A percentile compares a stretch with the other conserved stretches of the same genome.
Evolutionary conservation across 257 asterid genomes (phyloP).

Genomic region (Fraxinus pennsylvanica): DNA sequence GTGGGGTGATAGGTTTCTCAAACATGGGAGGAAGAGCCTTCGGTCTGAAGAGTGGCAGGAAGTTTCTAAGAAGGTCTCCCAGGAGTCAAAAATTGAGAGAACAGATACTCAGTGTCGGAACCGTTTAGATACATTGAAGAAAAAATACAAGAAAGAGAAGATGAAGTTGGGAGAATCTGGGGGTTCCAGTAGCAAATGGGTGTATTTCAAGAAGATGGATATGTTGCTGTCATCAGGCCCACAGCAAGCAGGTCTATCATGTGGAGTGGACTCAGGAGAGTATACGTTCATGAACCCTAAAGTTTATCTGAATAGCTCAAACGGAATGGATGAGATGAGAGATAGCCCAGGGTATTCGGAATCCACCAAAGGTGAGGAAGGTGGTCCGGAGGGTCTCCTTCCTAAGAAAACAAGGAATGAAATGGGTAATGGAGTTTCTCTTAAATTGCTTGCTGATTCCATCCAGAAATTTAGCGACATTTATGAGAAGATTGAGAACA

Average conservation of each 20-base stretch:
- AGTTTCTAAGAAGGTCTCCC: constrained; percentile 78
- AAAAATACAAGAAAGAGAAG: constrained; percentile 93
- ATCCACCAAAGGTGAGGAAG: constrained; percentile 46
- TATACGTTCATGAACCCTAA: constrained; percentile 58
- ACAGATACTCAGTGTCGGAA: constrained; percentile 90
- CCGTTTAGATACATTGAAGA: constrained; percentile 87
- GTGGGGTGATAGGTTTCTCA: constrained; percentile 86
- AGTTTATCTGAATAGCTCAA: constrained; percentile 52
- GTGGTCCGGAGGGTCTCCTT: constrained; percentile 56
- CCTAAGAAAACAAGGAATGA: constrained; percentile 45
- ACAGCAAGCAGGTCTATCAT: constrained; percentile 63
- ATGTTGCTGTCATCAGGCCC: constrained; percentile 49
- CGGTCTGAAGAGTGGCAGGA: constrained; percentile 95
- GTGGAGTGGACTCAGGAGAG: constrained; percentile 84
- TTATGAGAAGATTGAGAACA: constrained; percentile 79
- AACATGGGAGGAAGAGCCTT: constrained; percentile 88
- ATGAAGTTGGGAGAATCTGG: constrained; percentile 39
- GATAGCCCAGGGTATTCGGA: constrained; percentile 74
- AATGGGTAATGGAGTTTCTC: constrained; percentile 33
- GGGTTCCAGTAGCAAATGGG: constrained; percentile 54
- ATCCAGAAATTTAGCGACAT: constrained; percentile 66
- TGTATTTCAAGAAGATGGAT: constrained; percentile 83
- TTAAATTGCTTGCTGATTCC: constrained; percentile 75
- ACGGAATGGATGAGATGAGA: constrained; percentile 76
- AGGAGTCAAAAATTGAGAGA: constrained; percentile 63